Percentiles rank a stretch among this genome's conserved stretches.
phyloP scores from a whole-genome alignment of 176 grass and related monocot species.

The Thalia dealbata region DNA sequence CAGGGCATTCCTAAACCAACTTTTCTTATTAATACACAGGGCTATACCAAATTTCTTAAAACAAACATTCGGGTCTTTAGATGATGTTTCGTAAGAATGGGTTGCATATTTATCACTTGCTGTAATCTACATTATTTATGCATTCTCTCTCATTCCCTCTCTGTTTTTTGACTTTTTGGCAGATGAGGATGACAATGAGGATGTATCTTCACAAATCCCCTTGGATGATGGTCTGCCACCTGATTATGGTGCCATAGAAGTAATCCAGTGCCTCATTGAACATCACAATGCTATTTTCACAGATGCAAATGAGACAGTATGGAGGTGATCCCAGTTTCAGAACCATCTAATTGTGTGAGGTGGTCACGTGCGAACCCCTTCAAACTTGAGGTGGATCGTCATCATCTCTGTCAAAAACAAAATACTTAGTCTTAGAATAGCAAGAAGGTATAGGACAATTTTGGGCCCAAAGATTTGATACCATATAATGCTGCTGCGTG shows the following conservation, averaged over 20 bases:
- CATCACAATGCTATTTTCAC: slow-evolving; percentile 95
- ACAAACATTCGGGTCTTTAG: too few relatives aligned
- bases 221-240: slow-evolving; percentile 63
- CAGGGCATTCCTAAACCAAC: background rate
- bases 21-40: background rate
- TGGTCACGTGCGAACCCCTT: background rate
- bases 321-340: slow-evolving; percentile 36
- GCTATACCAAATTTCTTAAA: background rate
- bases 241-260: slow-evolving; percentile 89
- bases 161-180: slow-evolving; percentile 12
- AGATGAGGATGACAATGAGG: slow-evolving; percentile 59
- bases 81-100: too few relatives aligned
- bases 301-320: slow-evolving; percentile 63
- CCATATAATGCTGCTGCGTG: background rate
- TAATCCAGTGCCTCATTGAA: slow-evolving; percentile 86
- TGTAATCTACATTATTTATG: too few relatives aligned
- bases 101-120: too few relatives aligned
- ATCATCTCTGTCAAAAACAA: background rate
- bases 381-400: background rate
- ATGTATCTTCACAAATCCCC: slow-evolving; percentile 71
- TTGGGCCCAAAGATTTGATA: background rate
- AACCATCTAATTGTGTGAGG: background rate
- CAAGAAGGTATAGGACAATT: background rate
- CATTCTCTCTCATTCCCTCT: background rate
- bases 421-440: background rate